Conservation (phyloP, 2,329 filamentous ascomycete species). For the Diaporthe caulivora region DNA sequence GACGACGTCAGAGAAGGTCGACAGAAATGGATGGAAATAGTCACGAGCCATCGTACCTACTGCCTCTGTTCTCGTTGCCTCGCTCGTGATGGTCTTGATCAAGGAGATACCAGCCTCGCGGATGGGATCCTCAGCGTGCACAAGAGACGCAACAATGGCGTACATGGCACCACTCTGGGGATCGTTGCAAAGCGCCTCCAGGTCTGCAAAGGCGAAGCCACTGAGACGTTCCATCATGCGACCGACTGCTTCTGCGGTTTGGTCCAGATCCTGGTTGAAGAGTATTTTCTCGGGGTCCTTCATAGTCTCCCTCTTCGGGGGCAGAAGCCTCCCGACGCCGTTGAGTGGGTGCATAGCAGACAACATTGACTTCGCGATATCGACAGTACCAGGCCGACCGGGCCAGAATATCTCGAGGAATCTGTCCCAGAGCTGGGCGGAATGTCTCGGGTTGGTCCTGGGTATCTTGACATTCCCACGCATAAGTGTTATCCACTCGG, state of each 20-base stretch:
- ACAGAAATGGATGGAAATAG: conserved; percentile 59
- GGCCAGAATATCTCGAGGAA: conserved; percentile 71
- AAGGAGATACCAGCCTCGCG: conserved; percentile 85
- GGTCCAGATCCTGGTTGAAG: conserved; percentile 81
- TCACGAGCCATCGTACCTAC: conserved; percentile 59
- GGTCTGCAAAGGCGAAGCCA: conserved; percentile 77
- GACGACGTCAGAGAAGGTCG: conserved; percentile 58
- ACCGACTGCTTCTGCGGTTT: conserved; percentile 71
- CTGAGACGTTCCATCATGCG: conserved; percentile 83
- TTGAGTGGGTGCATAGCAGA: conserved; percentile 78
- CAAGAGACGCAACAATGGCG: conserved; percentile 81
- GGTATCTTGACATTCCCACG: conserved; percentile 71
- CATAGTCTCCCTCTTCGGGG: conserved; percentile 60
- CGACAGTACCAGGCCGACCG: conserved; percentile 63
- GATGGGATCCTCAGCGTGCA: conserved; percentile 83
- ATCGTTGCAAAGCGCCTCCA: conserved; percentile 78
- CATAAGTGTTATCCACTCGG: conserved; percentile 75
- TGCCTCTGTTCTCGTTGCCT: conserved; percentile 66
- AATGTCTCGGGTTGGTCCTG: conserved; percentile 76
- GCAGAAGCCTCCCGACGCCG: conserved; percentile 79
- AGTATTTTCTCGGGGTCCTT: conserved; percentile 64
- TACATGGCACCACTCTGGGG: conserved; percentile 72
- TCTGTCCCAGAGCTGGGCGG: conserved; percentile 82
- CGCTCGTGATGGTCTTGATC: conserved; percentile 83
- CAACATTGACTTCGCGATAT: conserved; percentile 81